Conservation (phyloP, 2,329 filamentous ascomycete species). For the Apiospora aurea region DNA sequence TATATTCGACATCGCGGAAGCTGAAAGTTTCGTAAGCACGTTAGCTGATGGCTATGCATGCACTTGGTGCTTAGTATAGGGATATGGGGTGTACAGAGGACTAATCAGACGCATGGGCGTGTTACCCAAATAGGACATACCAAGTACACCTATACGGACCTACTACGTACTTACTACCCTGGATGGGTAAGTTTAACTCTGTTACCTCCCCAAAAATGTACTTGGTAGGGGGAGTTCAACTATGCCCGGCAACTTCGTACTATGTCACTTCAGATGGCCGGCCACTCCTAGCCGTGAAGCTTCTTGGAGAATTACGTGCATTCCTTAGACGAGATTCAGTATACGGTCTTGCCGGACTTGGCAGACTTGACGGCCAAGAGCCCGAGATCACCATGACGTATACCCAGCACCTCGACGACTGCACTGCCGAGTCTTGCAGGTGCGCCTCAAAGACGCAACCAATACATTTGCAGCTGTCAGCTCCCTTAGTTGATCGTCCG, state of each 20-base stretch:
- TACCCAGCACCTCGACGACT: background rate
- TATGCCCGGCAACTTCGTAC: no score
- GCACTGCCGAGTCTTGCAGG: background rate
- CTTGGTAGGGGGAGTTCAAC: no score
- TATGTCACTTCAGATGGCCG: background rate
- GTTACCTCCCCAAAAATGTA: no score
- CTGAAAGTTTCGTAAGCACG: background rate
- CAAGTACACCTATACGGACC: background rate
- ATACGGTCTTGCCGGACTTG: background rate
- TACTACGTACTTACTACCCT: no score
- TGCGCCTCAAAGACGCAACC: background rate
- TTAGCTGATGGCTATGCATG: background rate
- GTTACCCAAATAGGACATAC: background rate
- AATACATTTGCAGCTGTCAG: background rate
- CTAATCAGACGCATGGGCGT: background rate
- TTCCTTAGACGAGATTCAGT: background rate
- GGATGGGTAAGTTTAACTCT: no score
- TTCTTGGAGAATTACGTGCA: background rate
- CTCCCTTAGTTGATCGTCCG: background rate
- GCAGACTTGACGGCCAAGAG: constrained; percentile 2
- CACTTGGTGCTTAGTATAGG: background rate
- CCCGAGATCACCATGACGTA: background rate
- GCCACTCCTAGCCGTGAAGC: background rate
- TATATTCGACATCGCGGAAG: constrained; percentile 7
- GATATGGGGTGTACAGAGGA: background rate